Base-by-base conservation (phyloP, 495 filamentous ascomycete genomes). In the Margaritispora aquatica region DNA sequence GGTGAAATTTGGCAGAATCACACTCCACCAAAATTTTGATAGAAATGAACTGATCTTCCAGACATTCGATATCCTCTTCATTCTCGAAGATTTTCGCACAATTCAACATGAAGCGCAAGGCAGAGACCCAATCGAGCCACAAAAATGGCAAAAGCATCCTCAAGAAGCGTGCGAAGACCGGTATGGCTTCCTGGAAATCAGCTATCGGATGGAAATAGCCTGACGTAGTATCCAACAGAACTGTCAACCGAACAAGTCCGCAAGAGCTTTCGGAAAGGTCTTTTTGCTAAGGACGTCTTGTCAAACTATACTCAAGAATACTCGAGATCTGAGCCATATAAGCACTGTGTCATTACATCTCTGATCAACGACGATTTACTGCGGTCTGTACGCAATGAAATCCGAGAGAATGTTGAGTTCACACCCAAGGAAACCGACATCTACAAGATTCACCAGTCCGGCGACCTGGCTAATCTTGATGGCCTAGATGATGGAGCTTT, bases 381-480 rank as follows among this genome's bases (percentile, higher is more conserved):
- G 51, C 92, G 90, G 66, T 76, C 82, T 54, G 95, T 99, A 63
- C 92, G 93, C 68, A 73, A 79, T 61, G 94, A 99, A 77, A 92
- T 97, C 69, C 84, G 88, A 72, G 77, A 82, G 50, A 90, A 94
- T 66, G 84, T 99, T 60, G 84, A 87, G 68, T 98, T 98, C 75
- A 96, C 94, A 50, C 92, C 92, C 63, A 99, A 99, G 75, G 94
- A 99, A 70, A 99, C 94, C 58, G 95, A 99, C 73, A 97, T 99
- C 74, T 99, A 99, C 79, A 96, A 94, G 73, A 97, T 97, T 70
- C 92, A 97, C 79, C 94, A 97, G 74, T 97, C 93, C 26, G 94
- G 94, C 55, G 94, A 99, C 69, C 80, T 99, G 19, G 95, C 94
- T 9, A 99, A 99, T 70, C 85, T 99, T 46, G 91, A 96, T 73